Conservation (phyloP, 2,329 filamentous ascomycete genomes). For the Aspergillus sp. region DNA sequence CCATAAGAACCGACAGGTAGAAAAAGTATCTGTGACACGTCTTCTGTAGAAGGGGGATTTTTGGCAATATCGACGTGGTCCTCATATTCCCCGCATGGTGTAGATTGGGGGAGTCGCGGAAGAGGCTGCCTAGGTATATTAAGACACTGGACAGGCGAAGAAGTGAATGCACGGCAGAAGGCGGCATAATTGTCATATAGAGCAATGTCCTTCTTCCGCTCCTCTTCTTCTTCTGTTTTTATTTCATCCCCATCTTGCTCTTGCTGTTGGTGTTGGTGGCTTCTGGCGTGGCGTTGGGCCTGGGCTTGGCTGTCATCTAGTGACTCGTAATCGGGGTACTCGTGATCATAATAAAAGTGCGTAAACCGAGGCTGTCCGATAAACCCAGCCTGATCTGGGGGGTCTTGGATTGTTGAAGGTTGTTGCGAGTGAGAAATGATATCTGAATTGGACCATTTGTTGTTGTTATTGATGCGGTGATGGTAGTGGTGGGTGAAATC, state of each 20-base stretch:
- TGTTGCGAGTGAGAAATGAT: not conserved
- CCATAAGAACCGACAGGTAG: constrained; percentile 12
- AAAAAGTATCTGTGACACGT: not conserved
- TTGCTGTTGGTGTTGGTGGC: not conserved
- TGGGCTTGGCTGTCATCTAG: not conserved
- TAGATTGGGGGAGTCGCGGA: not conserved
- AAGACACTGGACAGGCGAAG: not conserved
- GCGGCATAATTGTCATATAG: constrained; percentile 13
- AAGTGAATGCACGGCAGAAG: constrained; percentile 16
- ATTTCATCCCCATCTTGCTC: not conserved
- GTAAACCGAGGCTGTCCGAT: not conserved
- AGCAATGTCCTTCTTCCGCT: not conserved
- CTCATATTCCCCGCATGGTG: not conserved
- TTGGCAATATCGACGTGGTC: too few species aligned
- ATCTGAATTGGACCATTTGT: not conserved
- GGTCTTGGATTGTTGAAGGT: not conserved
- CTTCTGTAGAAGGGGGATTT: not conserved
- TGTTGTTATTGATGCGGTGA: not conserved
- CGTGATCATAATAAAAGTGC: not conserved
- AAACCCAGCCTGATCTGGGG: too few species aligned
- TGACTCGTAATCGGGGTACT: not conserved
- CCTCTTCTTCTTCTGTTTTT: not conserved
- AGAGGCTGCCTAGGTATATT: not conserved
- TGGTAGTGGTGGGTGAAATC: not conserved
- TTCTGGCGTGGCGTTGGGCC: not conserved